Conservation (phyloP, 768 basidiomycete genomes). For the Podaxis sp. region DNA sequence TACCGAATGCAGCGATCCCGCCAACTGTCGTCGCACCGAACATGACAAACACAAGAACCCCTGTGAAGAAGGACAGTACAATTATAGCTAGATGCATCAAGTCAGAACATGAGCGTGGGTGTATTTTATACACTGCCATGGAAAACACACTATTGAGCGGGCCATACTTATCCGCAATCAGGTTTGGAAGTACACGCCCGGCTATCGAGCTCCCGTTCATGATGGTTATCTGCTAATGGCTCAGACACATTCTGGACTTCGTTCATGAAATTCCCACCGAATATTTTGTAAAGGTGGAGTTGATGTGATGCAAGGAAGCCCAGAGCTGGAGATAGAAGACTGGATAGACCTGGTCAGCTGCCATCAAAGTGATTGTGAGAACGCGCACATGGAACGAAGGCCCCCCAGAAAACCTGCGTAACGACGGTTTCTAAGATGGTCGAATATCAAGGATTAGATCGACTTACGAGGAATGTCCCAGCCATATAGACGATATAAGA, state of each 20-base stretch:
- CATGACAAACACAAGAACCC: conserved; percentile 48
- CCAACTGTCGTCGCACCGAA: conserved; percentile 43
- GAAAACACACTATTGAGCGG: conserved; percentile 44
- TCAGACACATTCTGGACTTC: background rate
- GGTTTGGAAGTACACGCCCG: conserved; percentile 59
- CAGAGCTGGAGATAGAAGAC: conserved; percentile 56
- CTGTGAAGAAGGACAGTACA: conserved; percentile 38
- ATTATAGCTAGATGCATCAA: conserved; percentile 38
- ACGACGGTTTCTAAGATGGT: conserved; percentile 1
- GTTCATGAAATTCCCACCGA: conserved; percentile 28
- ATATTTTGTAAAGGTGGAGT: conserved; percentile 41
- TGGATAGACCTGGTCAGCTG: conserved; percentile 18
- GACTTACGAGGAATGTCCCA: conserved; percentile 39
- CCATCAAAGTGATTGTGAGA: background rate
- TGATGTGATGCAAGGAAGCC: conserved; percentile 38
- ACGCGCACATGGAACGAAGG: conserved; percentile 49
- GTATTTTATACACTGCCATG: conserved; percentile 1
- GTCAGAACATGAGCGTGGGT: background rate
- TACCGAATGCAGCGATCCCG: conserved; percentile 43
- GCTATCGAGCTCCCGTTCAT: conserved; percentile 55
- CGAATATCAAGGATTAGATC: background rate
- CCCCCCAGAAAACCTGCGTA: conserved; percentile 46
- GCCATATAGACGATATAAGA: conserved; percentile 41
- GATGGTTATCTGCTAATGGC: conserved; percentile 41
- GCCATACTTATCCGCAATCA: conserved; percentile 49